phyloP scores from a whole-genome alignment of 768 basidiomycete genomes.

The Rhodotorula sphaerocarpa region DNA sequence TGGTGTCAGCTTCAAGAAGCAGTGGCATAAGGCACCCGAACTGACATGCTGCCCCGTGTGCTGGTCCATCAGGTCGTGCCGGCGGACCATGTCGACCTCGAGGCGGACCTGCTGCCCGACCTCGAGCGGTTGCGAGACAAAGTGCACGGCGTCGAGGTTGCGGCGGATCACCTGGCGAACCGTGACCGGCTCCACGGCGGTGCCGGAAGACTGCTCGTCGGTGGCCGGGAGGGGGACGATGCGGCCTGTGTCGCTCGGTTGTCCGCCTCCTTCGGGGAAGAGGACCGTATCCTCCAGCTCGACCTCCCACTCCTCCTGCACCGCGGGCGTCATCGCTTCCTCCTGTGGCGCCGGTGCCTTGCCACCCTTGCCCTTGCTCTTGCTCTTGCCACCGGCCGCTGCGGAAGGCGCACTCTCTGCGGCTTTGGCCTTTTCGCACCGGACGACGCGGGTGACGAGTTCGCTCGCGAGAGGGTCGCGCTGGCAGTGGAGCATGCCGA shows the following conservation, averaged over 20 bases:
- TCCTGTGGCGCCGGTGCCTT: conserved; percentile 12
- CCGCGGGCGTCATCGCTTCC: conserved; percentile 38
- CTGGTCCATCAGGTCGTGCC: conserved; percentile 73
- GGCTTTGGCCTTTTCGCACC: conserved; percentile 46
- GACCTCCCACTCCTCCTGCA: conserved; percentile 54
- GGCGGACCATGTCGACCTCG: conserved; percentile 55
- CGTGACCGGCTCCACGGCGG: conserved; percentile 47
- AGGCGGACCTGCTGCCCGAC: conserved; percentile 54
- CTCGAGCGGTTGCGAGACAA: conserved; percentile 51
- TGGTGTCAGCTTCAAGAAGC: background rate
- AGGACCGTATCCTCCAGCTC: conserved; percentile 66
- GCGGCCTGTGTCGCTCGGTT: conserved; percentile 64
- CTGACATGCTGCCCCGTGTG: conserved; percentile 68
- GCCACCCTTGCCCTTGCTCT: conserved; percentile 13
- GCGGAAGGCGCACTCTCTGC: too few species aligned
- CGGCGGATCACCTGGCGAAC: conserved; percentile 62
- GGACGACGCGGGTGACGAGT: conserved; percentile 55
- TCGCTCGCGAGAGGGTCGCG: conserved; percentile 62
- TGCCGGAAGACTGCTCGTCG: conserved; percentile 42
- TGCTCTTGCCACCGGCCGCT: conserved; percentile 40
- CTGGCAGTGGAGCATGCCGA: conserved; percentile 67
- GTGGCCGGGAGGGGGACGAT: conserved; percentile 43
- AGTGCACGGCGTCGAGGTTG: conserved; percentile 69
- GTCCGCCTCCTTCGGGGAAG: conserved; percentile 73
- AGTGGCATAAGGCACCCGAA: conserved; percentile 36